phyloP scores from a whole-genome alignment of 495 filamentous ascomycete species.

The Neurospora terricola region DNA sequence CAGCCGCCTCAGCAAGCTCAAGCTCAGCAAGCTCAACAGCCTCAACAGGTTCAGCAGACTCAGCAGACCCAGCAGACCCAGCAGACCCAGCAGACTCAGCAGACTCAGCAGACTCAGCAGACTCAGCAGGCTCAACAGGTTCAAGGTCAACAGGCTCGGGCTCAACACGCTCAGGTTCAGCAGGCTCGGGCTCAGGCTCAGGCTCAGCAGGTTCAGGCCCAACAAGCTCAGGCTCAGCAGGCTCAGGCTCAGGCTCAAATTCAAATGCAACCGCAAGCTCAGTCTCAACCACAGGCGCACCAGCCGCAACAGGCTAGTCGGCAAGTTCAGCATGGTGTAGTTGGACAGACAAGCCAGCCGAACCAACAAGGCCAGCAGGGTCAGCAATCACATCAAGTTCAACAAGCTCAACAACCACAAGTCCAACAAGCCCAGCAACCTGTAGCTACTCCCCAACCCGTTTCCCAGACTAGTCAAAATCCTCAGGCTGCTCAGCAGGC shows the following conservation, averaged over 20 bases:
- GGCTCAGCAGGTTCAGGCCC: background rate
- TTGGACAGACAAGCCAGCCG: background rate
- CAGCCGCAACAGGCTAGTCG: conserved; percentile 13
- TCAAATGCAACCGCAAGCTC: background rate
- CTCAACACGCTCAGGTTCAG: background rate
- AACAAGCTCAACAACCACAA: conserved; percentile 10
- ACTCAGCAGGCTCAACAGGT: background rate
- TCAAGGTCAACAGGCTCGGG: background rate
- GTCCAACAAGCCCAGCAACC: conserved; percentile 16
- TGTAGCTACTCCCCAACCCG: background rate
- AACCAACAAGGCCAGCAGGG: background rate
- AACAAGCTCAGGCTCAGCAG: background rate
- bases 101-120: background rate
- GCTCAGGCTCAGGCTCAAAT: background rate
- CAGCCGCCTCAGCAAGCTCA: background rate
- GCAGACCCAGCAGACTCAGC: background rate
- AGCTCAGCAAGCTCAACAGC: background rate
- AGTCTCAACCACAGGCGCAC: conserved; percentile 2
- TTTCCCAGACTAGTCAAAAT: background rate
- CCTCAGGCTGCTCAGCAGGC: conserved; percentile 1
- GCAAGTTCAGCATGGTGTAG: conserved; percentile 2
- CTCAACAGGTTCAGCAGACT: background rate
- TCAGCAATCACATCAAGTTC: conserved; percentile 6
- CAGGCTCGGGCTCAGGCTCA: conserved; percentile 9
- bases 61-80: background rate